Evolutionary conservation across 116 monocot species (phyloP), one percentile per base, ranked within the genome.

Genomic region (Iris pallida): DNA sequence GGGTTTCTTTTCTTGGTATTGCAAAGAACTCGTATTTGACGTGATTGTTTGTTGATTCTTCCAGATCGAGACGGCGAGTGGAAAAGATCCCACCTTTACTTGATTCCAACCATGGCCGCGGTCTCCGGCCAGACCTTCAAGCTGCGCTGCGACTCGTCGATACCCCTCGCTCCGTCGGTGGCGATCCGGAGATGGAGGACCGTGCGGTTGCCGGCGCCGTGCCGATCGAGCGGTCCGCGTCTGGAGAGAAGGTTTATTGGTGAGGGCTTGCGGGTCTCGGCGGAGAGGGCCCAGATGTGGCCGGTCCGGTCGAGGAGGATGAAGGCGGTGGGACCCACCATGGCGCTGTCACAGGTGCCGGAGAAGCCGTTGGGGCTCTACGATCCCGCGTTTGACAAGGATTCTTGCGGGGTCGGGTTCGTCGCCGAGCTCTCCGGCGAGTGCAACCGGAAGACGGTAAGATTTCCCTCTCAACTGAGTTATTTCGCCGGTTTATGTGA

Each of bases 361-460:
- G 88, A 93, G 75, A 93, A 90, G 82, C 85, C 86, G 13, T 47
- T 98, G 7, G 98, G 98, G 30, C 88, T 98, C 16, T 98, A 98
- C 63, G 82, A 98, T 57, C 84, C 98, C 4, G 83, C 98, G 6
- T 75, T 84, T 10, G 98, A 98, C 66, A 93, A 85, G 84, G 98
- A 98, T 79, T 79, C 98, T 41, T 98, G 98, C 49, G 98, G 98
- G 12, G 98, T 98, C 54, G 98, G 98, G 12, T 98, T 98, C 40
- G 69, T 98, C 45, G 98, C 98, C 0, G 98, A 98, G 74, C 85
- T 98, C 8, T 98, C 93, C 13, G 88, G 90, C 9, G 86, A 88
- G 20, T 67, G 64, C 59, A 88, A 67, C 55, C 77, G 98, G 20
- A 85, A 88, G 68, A 98, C 93, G 4, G 98, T 98, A 17, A 74